Evolutionary conservation across 441 rosid genomes (phyloP).

Genomic region (Biscutella auriculata): DNA sequence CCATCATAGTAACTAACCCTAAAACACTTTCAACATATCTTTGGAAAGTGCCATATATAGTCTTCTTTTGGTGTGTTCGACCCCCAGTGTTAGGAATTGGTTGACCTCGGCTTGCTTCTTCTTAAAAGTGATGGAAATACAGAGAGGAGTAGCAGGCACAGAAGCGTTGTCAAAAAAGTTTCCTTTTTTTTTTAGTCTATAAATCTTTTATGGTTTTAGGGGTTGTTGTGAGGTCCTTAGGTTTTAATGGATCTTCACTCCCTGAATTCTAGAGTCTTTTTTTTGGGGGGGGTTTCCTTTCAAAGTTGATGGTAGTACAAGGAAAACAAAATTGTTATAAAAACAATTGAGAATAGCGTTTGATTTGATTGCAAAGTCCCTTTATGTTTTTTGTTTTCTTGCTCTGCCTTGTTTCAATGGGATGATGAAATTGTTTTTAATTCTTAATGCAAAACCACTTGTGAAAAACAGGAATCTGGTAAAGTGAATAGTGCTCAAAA

Average conservation of each 20-base stretch:
- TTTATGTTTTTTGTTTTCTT: not conserved
- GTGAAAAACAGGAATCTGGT: not conserved
- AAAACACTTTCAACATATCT: slow-evolving; percentile 3
- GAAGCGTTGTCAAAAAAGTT: slow-evolving; percentile 56
- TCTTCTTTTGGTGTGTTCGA: not conserved
- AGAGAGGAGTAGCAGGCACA: slow-evolving; percentile 37
- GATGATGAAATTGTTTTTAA: not conserved
- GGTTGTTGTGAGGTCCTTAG: slow-evolving; percentile 30
- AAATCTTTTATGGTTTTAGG: slow-evolving; percentile 16
- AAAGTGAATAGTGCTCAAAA: not conserved
- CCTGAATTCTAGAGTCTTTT: slow-evolving; percentile 4
- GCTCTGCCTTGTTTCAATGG: not conserved
- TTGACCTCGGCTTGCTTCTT: slow-evolving; percentile 81
- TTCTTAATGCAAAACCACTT: not conserved
- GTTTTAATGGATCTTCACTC: slow-evolving; percentile 15
- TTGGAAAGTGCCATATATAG: slow-evolving; percentile 14
- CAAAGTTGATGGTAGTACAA: slow-evolving; percentile 4
- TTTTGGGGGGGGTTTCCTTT: not conserved
- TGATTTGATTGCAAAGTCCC: slow-evolving; percentile 1
- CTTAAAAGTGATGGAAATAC: slow-evolving; percentile 15
- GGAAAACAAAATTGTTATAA: slow-evolving; percentile 1
- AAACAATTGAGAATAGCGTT: slow-evolving; percentile 13
- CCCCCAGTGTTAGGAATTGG: slow-evolving; percentile 16
- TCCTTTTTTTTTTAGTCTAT: slow-evolving; percentile 8
- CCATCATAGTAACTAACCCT: slow-evolving; percentile 1